Evolutionary conservation across 2,329 filamentous ascomycete genomes (phyloP), one percentile per base, ranked within the genome.

Genomic region (Emericellopsis atlantica): DNA sequence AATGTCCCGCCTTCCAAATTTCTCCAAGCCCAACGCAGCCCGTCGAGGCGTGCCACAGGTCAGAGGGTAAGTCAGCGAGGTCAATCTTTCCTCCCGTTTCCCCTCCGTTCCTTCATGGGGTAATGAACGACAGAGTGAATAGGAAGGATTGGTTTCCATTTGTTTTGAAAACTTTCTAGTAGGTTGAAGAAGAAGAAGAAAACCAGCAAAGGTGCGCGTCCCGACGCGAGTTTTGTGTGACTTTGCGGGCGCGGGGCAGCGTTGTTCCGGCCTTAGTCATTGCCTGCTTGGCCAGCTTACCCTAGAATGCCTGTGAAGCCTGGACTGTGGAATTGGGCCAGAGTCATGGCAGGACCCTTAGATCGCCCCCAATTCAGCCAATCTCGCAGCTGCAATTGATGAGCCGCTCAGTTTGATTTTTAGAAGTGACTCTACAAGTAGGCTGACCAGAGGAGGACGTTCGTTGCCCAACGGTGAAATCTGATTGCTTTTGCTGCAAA

Each of bases 11-110:
- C 39, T 34, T 40, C 14, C 23, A 43, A 43, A 43, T 43, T 40
- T 45, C 40, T 45, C 44, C 39, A 29, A 26, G 38, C 41, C 39
- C 41, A 40, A 45, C 41, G 37, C 40, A 22, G n/a, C 43, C 32
- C 38, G 40, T 47, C 45, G 36, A 16, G 29, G 32, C 43, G 44
- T 50, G 49, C 49, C 49, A 51, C 59, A 61, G 61, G 57, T 53
- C 62, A 67, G 60, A 67, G 59, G 66, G 67, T 69, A 70, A 71
- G 67, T 61, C 60, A 58, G 57, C 62, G 65, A 59, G 48, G 46
- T 67, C 58, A 43, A 51, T 79, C 77, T 83, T 54, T 77, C 77
- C 76, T 76, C 70, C 76, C 72, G 65, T 81, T 82, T 82, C 79
- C 79, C 79, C 76, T 81, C 78, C 71, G 67, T 59, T 49, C 46